Base-by-base conservation (phyloP, 768 basidiomycete genomes). In the Tulasnella calospora region DNA sequence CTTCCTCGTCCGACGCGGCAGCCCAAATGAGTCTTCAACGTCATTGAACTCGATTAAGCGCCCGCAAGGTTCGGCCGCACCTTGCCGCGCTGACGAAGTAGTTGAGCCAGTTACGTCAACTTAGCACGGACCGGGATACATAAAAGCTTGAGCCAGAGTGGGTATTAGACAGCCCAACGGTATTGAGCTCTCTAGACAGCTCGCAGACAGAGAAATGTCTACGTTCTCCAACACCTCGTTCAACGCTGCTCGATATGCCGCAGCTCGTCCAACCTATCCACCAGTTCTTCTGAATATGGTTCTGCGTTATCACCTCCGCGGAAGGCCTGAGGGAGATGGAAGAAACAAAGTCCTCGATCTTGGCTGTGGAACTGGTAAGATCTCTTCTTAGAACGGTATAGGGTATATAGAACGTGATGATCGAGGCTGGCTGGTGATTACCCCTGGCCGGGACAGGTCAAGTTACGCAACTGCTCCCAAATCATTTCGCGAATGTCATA, bases 201-300 rank as follows among this genome's bases (percentile, higher is more conserved):
- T 8, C 51, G 13, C 23, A 51, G 21, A 51, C 23, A 51, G 51
- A n/a, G 23, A 27, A 2, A 94, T 95, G 94, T 86, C 93, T 10
- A 92, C 92, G 0, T 96, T 94, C 81, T 89, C 90, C 15, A 92
- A 91, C 80, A 82, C 86, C 0, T 87, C 89, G 0, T 95, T 93
- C 85, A 89, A 94, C 82, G 88, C 92, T 0, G 84, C 88, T 15
- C 83, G 85, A 7, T 76, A 76, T 30, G 46, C 75, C 69, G 12
- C 75, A 1, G 71, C 57, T 67, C 46, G 75, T 27, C 55, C 55
- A 30, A 71, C 75, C 13, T 76, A 76, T 21, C 47, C 47, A 19
- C 75, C 15, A 17, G 33, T 30, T 7, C 41, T 76, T 7, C 9
- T 76, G 12, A 27, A 57, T 21, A 30, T 76, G 46, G 57, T 76